Conservation (phyloP, 2,329 filamentous ascomycete genomes). For the Botrytis aclada region DNA sequence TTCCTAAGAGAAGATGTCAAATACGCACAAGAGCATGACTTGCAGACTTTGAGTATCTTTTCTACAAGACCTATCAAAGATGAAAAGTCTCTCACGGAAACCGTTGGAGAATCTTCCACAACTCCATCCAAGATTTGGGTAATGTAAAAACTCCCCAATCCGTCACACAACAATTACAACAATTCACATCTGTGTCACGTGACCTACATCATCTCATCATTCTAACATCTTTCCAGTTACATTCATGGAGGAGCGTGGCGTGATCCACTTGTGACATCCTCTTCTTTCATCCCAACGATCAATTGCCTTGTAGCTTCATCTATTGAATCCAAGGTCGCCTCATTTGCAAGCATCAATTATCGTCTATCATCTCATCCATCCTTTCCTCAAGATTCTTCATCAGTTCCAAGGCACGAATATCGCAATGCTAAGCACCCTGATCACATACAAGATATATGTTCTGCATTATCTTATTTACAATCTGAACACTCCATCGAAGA, state of each 20-base stretch:
- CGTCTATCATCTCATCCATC: conserved; percentile 57
- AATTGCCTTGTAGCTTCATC: conserved; percentile 40
- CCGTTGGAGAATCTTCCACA: neutral
- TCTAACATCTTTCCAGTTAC: conserved; percentile 23
- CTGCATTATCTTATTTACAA: conserved; percentile 51
- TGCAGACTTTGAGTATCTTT: conserved; percentile 16
- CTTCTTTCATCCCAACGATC: conserved; percentile 47
- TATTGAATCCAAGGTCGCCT: conserved; percentile 46
- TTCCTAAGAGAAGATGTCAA: conserved; percentile 6
- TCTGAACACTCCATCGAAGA: conserved; percentile 44
- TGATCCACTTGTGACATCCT: conserved; percentile 50
- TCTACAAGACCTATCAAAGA: neutral
- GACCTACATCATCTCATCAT: neutral
- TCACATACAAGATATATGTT: conserved; percentile 56
- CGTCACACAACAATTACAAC: too few species aligned
- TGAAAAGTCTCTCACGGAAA: neutral
- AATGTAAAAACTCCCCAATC: conserved; percentile 1
- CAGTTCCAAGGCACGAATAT: conserved; percentile 14
- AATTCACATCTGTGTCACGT: neutral
- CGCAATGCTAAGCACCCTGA: conserved; percentile 56
- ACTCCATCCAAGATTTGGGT: conserved; percentile 8
- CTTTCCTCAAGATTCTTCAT: conserved; percentile 40
- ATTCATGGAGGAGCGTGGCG: conserved; percentile 64
- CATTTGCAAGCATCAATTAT: conserved; percentile 64
- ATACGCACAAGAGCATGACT: conserved; percentile 15